Conservation (phyloP, 352 stramenopile species). For the Phytophthora constricta region DNA sequence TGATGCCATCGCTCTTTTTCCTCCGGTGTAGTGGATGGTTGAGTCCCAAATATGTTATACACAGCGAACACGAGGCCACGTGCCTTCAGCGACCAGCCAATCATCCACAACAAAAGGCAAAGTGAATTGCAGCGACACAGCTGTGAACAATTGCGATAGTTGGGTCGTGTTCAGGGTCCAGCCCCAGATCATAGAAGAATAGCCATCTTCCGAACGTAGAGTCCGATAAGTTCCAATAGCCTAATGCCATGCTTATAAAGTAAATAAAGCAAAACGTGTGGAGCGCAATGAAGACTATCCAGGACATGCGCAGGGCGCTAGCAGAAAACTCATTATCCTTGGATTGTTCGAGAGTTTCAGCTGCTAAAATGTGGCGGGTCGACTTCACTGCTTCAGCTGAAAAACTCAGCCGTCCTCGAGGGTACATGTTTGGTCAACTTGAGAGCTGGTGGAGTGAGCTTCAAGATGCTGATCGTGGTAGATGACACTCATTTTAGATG, state of each 20-base stretch:
- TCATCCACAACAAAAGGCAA: slow-evolving; percentile 15
- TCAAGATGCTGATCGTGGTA: too few species aligned
- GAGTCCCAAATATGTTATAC: slow-evolving; percentile 2
- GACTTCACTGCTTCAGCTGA: background rate
- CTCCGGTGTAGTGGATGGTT: background rate
- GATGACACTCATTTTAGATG: too few species aligned
- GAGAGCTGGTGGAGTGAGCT: background rate
- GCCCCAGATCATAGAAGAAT: slow-evolving; percentile 6
- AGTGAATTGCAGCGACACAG: slow-evolving; percentile 9
- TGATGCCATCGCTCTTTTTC: background rate
- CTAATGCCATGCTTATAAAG: background rate
- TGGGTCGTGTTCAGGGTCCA: slow-evolving; percentile 6
- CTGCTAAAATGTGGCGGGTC: background rate
- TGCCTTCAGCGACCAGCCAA: slow-evolving; percentile 18
- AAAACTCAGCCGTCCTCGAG: too few species aligned
- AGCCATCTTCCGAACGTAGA: slow-evolving; percentile 7
- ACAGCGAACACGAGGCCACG: slow-evolving; percentile 9
- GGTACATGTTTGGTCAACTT: background rate
- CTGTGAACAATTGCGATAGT: slow-evolving; percentile 10
- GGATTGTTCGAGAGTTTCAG: background rate
- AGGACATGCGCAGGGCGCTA: background rate
- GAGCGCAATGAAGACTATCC: background rate
- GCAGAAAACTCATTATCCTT: background rate
- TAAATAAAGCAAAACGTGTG: background rate
- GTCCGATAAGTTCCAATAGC: slow-evolving; percentile 4